These are phyloP conservation scores for Comarum palustre DNA, from an alignment of 306 rosid species.

Conservation along the genomic window DNA sequence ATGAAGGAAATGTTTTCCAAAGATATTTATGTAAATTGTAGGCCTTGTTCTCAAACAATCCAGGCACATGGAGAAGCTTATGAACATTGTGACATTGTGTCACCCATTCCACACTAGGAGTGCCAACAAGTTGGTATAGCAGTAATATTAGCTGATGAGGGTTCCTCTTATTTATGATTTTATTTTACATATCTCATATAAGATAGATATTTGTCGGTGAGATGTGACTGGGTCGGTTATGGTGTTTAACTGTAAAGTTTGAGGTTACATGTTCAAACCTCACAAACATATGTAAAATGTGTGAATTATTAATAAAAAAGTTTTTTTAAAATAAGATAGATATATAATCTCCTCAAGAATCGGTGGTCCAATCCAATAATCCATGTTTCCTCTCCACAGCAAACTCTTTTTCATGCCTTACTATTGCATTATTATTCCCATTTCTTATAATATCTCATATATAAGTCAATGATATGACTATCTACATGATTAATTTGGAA, in stretches of 20 bases:
- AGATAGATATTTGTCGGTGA: too few species aligned
- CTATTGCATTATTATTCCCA: neutral
- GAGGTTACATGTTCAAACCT: too few species aligned
- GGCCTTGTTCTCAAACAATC: constrained; percentile 28
- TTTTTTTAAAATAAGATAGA: constrained; percentile 1
- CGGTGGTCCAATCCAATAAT: constrained; percentile 19
- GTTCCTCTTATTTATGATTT: neutral
- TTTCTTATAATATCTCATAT: neutral
- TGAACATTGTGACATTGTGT: constrained; percentile 11
- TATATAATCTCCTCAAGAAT: constrained; percentile 15
- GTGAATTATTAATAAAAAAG: too few species aligned
- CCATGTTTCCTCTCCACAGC: constrained; percentile 14
- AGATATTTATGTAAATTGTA: constrained; percentile 28
- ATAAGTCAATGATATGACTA: constrained; percentile 24
- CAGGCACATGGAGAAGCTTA: constrained; percentile 20
- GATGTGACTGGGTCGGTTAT: too few species aligned
- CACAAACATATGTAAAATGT: too few species aligned
- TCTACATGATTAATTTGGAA: constrained; percentile 14
- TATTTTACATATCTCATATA: neutral
- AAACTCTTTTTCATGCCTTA: neutral
- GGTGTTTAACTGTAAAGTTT: too few species aligned
- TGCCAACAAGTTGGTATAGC: constrained; percentile 27
- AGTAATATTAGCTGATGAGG: neutral
- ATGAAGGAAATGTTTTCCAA: constrained; percentile 15
- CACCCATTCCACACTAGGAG: constrained; percentile 23